A percentile compares a stretch with the other conserved stretches of the same genome.
Conservation (phyloP, 1,139 yeast genomes). For the Taphrina flavorubra region DNA sequence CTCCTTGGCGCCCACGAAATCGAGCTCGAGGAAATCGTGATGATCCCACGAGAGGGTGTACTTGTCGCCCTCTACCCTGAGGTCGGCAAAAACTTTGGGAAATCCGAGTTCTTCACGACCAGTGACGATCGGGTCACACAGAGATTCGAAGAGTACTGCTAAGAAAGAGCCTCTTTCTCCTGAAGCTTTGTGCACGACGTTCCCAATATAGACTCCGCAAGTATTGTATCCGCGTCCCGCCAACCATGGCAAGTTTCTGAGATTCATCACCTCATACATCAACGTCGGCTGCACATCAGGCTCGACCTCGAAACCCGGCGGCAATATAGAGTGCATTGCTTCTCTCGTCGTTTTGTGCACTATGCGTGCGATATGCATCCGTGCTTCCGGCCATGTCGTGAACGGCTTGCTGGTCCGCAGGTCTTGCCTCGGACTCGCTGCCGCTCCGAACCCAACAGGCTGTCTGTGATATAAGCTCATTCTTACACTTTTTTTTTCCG, state of each 20-base stretch:
- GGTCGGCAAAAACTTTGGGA: conserved; percentile 10
- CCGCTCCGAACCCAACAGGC: conserved; percentile 2
- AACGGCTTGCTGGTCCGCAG: background rate
- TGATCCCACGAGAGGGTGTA: conserved; percentile 5
- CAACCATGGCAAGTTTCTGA: conserved; percentile 10
- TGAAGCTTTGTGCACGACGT: background rate
- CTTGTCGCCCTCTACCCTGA: background rate
- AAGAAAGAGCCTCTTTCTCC: background rate
- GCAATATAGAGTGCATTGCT: conserved; percentile 2
- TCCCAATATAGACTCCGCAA: conserved; percentile 4
- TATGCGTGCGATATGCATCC: conserved; percentile 2
- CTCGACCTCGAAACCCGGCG: background rate
- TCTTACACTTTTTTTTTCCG: background rate
- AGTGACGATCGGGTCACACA: conserved; percentile 17
- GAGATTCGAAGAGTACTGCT: conserved; percentile 5
- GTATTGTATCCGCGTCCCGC: conserved; percentile 18
- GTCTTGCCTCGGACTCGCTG: conserved; percentile 2
- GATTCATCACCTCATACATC: conserved; percentile 16
- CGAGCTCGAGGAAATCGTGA: conserved; percentile 10
- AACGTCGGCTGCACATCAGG: conserved; percentile 9
- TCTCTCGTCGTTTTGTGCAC: conserved; percentile 1
- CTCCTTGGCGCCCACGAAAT: background rate
- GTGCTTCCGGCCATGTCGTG: conserved; percentile 2
- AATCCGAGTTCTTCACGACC: conserved; percentile 15
- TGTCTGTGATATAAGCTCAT: background rate